These are phyloP conservation scores for Barnettozyma wickerhamii DNA, from an alignment of 805 yeast species.

Conservation along the genomic window DNA sequence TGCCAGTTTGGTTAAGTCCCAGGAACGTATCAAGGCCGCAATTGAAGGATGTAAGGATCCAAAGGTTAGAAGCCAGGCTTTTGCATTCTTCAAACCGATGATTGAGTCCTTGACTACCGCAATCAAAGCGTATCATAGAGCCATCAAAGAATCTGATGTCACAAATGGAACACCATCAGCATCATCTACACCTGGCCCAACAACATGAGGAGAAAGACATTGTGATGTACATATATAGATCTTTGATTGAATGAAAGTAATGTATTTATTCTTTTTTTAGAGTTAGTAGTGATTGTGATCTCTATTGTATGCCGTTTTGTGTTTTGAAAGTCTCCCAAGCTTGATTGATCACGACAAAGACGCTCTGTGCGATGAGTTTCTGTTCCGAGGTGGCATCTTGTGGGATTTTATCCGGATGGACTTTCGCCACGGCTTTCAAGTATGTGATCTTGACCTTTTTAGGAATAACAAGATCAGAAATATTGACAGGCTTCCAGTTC, in stretches of 20 bases:
- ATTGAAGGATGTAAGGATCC: conserved; percentile 28
- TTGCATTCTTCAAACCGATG: conserved; percentile 39
- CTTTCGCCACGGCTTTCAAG: conserved; percentile 85
- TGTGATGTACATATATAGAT: too few species aligned
- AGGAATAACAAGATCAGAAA: conserved; percentile 79
- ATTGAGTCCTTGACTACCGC: conserved; percentile 43
- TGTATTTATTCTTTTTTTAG: background rate
- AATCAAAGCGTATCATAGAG: conserved; percentile 39
- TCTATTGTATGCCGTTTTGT: conserved; percentile 45
- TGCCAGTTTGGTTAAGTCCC: conserved; percentile 44
- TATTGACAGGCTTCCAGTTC: conserved; percentile 61
- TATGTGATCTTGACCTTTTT: conserved; percentile 84
- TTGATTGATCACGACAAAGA: conserved; percentile 75
- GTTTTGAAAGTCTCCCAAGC: conserved; percentile 86
- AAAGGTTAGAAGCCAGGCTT: conserved; percentile 24
- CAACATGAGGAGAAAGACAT: too few species aligned
- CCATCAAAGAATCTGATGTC: conserved; percentile 15
- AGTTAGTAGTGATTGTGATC: too few species aligned
- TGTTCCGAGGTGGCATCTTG: conserved; percentile 57
- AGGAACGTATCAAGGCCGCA: conserved; percentile 39
- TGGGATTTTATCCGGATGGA: conserved; percentile 83
- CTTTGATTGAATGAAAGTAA: background rate
- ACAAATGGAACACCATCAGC: conserved; percentile 15
- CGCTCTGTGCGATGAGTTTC: conserved; percentile 81
- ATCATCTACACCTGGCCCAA: conserved; percentile 7